Percentiles rank a stretch among this genome's conserved stretches.
Conservation (phyloP, 2,329 filamentous ascomycete species). For the Ascocoryne sarcoides region DNA sequence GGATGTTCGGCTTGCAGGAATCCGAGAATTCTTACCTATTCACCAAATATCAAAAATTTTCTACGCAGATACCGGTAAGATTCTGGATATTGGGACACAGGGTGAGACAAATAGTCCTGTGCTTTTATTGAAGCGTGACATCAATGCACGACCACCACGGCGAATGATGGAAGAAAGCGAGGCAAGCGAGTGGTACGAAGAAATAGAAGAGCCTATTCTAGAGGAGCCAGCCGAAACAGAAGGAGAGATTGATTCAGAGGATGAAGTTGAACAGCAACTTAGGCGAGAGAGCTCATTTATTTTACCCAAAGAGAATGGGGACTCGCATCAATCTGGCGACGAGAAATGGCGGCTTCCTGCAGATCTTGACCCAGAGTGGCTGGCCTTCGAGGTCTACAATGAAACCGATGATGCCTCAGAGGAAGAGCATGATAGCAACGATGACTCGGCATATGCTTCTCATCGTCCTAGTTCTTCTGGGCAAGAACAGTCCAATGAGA, state of each 20-base stretch:
- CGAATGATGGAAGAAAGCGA: constrained; percentile 47
- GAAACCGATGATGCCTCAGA: constrained; percentile 46
- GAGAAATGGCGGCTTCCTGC: constrained; percentile 46
- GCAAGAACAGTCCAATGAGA: constrained; percentile 4
- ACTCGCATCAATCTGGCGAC: background rate
- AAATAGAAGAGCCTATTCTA: constrained; percentile 6
- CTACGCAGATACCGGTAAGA: constrained; percentile 68
- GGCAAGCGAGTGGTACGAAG: constrained; percentile 11
- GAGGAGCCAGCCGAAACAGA: constrained; percentile 8
- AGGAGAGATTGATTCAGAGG: constrained; percentile 26
- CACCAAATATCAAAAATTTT: constrained; percentile 71
- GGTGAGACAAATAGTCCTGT: constrained; percentile 60
- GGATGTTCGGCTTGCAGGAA: constrained; percentile 51
- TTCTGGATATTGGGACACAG: constrained; percentile 60
- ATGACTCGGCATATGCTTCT: constrained; percentile 20
- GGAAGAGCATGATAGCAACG: constrained; percentile 33
- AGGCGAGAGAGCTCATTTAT: constrained; percentile 25
- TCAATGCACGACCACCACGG: constrained; percentile 56
- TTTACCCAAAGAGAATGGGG: constrained; percentile 4
- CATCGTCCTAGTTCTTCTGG: constrained; percentile 16
- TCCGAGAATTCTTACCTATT: constrained; percentile 58
- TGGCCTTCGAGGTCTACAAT: constrained; percentile 63
- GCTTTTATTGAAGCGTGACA: constrained; percentile 57
- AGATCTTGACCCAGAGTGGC: constrained; percentile 64
- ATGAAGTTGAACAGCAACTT: constrained; percentile 26